A percentile compares a stretch with the other conserved stretches of the same genome.
These are phyloP conservation scores for Fusarium sulawesiense DNA, from an alignment of 2,329 filamentous ascomycete genomes.

Conservation along the genomic window DNA sequence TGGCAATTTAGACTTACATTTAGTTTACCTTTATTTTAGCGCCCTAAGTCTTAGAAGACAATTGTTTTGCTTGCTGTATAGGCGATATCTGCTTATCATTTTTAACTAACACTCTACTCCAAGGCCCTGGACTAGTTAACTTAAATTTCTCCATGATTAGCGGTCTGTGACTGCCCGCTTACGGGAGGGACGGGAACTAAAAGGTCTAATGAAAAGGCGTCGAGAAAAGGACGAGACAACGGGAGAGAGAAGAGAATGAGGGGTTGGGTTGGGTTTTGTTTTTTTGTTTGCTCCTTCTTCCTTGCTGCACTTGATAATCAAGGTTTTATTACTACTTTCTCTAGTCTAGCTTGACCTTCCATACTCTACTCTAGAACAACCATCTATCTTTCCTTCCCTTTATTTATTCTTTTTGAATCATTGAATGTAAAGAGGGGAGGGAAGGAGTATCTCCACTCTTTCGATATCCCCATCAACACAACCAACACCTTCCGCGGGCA, in stretches of 20 bases:
- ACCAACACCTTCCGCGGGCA: not conserved
- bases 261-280: not conserved
- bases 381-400: not conserved
- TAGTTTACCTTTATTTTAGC: not conserved
- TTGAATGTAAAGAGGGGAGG: not conserved
- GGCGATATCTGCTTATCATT: not conserved
- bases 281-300: not conserved
- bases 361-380: not conserved
- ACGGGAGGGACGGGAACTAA: constrained; percentile 18
- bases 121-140: not conserved
- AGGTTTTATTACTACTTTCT: not conserved
- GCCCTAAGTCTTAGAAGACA: not conserved
- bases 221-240: not conserved
- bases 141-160: not conserved
- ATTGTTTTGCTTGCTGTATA: too few species aligned
- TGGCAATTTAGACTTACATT: not conserved
- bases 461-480: constrained; percentile 2
- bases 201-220: constrained; percentile 3
- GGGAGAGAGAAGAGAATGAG: not conserved
- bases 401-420: not conserved
- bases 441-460: constrained; percentile 10
- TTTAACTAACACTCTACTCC: not conserved
- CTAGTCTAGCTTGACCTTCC: not conserved
- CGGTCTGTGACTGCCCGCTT: not conserved
- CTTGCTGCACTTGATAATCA: not conserved